Conservation (phyloP, 2,329 filamentous ascomycete species). For the Talaromyces sp. region DNA sequence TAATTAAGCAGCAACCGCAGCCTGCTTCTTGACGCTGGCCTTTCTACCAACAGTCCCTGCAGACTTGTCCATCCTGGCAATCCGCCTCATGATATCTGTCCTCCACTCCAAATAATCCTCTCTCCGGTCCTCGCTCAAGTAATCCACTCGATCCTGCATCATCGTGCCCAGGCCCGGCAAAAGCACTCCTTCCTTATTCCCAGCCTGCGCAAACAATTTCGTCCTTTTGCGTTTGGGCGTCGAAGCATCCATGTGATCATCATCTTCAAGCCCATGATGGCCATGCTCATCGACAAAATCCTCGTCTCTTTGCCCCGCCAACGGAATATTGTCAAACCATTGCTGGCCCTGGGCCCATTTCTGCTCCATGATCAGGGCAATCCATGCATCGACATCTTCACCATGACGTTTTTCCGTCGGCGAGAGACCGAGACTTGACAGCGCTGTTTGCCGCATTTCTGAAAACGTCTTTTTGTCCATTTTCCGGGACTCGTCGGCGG, state of each 20-base stretch:
- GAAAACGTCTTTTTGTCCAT: constrained; percentile 38
- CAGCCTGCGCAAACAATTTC: constrained; percentile 12
- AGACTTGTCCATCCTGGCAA: constrained; percentile 27
- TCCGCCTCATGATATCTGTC: constrained; percentile 33
- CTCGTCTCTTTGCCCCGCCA: constrained; percentile 27
- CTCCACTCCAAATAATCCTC: constrained; percentile 42
- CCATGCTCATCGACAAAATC: constrained; percentile 26
- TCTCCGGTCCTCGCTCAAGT: constrained; percentile 39
- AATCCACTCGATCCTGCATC: constrained; percentile 47
- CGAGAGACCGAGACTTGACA: constrained; percentile 31
- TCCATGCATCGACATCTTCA: constrained; percentile 57
- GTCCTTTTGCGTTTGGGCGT: constrained; percentile 23
- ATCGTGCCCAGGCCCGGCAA: constrained; percentile 46
- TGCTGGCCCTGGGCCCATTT: constrained; percentile 54
- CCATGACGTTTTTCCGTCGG: constrained; percentile 38
- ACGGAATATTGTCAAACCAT: constrained; percentile 60
- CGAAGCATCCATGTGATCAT: constrained; percentile 27
- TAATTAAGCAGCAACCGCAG: neutral
- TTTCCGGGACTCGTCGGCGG: constrained; percentile 16
- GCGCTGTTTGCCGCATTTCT: constrained; percentile 35
- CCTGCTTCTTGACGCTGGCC: neutral
- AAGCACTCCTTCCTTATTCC: constrained; percentile 29
- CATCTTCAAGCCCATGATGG: constrained; percentile 19
- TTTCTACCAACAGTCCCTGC: neutral
- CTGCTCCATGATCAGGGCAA: constrained; percentile 49